Percentiles rank a stretch among this genome's conserved stretches.
Evolutionary conservation across 2,329 filamentous ascomycete species (phyloP).

Genomic region (Malbranchea cinnamomea): DNA sequence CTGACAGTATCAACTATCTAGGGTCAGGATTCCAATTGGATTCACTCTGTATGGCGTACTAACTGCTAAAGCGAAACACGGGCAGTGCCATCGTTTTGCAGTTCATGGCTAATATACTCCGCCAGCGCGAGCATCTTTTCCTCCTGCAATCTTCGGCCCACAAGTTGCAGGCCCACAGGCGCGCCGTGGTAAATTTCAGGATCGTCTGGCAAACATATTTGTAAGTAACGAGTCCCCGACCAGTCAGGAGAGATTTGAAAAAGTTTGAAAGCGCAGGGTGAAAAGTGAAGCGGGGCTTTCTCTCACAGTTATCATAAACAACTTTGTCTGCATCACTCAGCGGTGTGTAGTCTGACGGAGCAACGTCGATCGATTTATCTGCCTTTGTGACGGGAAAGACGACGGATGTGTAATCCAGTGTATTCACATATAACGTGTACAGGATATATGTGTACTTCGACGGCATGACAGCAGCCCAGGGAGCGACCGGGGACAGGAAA

Average conservation of each 20-base stretch:
- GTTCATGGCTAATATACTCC: conserved; percentile 22
- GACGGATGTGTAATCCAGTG: conserved; percentile 41
- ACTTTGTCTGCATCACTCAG: conserved; percentile 27
- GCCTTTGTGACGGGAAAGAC: conserved; percentile 42
- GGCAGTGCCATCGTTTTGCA: conserved; percentile 1
- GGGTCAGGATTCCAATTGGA: too few species aligned
- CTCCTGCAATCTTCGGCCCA: conserved; percentile 36
- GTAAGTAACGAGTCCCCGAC: conserved; percentile 1
- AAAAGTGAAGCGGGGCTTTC: too few species aligned
- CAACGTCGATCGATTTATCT: conserved; percentile 35
- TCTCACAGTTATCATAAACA: conserved; percentile 35
- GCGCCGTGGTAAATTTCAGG: conserved; percentile 34
- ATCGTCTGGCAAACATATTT: conserved; percentile 26
- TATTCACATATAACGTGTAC: conserved; percentile 35
- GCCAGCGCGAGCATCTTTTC: conserved; percentile 35
- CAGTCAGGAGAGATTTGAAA: not conserved
- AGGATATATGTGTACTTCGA: conserved; percentile 2
- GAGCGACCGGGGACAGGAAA: conserved; percentile 28
- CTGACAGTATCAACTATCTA: too few species aligned
- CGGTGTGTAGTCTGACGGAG: conserved; percentile 22
- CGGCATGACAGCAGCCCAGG: conserved; percentile 28
- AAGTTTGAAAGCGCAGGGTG: not conserved
- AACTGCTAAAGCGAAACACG: too few species aligned
- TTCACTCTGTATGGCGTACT: too few species aligned
- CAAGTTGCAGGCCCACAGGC: conserved; percentile 34